A percentile compares a stretch with the other conserved stretches of the same genome.
Evolutionary conservation across 2,329 filamentous ascomycete genomes (phyloP).

Genomic region (Diaporthe sp.): DNA sequence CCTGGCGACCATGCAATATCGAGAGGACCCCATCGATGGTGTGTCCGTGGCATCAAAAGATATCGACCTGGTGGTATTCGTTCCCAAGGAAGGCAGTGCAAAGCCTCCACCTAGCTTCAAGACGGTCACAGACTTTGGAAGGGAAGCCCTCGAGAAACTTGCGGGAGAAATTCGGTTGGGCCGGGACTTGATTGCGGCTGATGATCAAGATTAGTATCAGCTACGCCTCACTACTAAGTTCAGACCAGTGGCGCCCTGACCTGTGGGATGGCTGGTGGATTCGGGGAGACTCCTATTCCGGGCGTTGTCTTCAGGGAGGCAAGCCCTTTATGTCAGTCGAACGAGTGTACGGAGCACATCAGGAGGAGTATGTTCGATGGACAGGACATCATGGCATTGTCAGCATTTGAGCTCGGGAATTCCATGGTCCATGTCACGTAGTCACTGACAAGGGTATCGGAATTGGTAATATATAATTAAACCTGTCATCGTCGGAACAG

Average conservation of each 20-base stretch:
- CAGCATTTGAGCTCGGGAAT: no score
- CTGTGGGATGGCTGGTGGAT: no score
- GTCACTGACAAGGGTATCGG: not conserved
- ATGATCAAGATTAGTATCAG: not conserved
- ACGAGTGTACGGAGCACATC: no score
- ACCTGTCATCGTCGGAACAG: not conserved
- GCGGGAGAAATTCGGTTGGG: not conserved
- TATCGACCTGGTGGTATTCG: not conserved
- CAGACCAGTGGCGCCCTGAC: no score
- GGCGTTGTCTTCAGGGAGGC: no score
- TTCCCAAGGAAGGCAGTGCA: accelerated
- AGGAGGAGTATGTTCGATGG: not conserved
- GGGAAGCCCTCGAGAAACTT: not conserved
- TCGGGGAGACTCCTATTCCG: no score
- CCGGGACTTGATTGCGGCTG: not conserved
- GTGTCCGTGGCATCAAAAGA: not conserved
- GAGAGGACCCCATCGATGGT: not conserved
- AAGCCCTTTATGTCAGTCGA: no score
- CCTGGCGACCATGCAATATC: not conserved
- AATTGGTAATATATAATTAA: not conserved
- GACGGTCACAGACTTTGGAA: not conserved
- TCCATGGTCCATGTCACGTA: not conserved
- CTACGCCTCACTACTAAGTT: no score
- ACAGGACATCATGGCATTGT: no score
- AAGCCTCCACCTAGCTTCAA: no score